A percentile compares a stretch with the other conserved stretches of the same genome.
These are phyloP conservation scores for Diplodia seriata DNA, from an alignment of 2,329 filamentous ascomycete species.

Conservation along the genomic window DNA sequence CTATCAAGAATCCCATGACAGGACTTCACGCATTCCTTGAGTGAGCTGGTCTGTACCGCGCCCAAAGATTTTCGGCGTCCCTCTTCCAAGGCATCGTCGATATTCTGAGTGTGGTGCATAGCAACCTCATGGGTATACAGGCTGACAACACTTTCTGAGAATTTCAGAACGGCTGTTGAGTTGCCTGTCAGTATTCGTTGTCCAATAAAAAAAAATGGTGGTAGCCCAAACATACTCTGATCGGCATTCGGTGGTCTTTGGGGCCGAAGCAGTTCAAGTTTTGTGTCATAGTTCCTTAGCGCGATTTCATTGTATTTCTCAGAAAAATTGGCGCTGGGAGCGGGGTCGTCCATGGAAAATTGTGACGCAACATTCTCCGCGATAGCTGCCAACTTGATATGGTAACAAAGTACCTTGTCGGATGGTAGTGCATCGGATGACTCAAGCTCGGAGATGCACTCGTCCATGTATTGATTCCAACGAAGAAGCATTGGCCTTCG, in stretches of 20 bases:
- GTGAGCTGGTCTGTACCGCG: constrained; percentile 55
- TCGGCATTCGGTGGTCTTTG: constrained; percentile 37
- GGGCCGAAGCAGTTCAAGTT: constrained; percentile 10
- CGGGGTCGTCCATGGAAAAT: constrained; percentile 64
- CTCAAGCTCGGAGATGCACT: constrained; percentile 65
- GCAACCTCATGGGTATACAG: constrained; percentile 60
- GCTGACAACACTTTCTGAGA: constrained; percentile 57
- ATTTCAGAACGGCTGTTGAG: constrained; percentile 46
- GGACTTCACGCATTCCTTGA: constrained; percentile 55
- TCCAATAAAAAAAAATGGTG: neutral
- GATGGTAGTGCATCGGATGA: constrained; percentile 63
- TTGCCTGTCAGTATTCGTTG: neutral
- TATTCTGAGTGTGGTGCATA: constrained; percentile 53
- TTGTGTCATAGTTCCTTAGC: constrained; percentile 23
- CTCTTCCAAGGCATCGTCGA: constrained; percentile 44
- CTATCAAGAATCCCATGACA: constrained; percentile 57
- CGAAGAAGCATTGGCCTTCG: constrained; percentile 65
- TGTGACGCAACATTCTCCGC: constrained; percentile 63
- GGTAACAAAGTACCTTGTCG: constrained; percentile 63
- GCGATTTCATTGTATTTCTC: constrained; percentile 45
- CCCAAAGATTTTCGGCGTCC: constrained; percentile 50
- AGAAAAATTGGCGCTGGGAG: constrained; percentile 59
- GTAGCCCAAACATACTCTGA: constrained; percentile 35
- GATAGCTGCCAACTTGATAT: constrained; percentile 65
- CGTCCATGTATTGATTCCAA: constrained; percentile 69